Evolutionary conservation across 805 yeast genomes (phyloP), one percentile per base, ranked within the genome.

Genomic region (Cyberlindnera japonica): DNA sequence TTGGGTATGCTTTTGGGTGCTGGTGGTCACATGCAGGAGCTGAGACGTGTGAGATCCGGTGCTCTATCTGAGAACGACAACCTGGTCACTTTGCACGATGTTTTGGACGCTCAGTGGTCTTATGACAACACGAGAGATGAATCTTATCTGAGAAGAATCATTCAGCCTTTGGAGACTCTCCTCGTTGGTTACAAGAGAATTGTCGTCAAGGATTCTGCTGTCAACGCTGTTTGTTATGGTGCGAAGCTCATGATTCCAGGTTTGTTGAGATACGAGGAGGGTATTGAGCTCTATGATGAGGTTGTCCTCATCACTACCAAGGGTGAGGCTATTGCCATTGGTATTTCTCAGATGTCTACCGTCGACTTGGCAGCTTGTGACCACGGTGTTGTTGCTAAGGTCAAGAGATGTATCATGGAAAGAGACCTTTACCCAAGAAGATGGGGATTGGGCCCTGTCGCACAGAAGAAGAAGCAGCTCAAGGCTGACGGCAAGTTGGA

Each of bases 11-110:
- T 93, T 45, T 75, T 93, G 53, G 97, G 98, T 59, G 97, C 89
- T 54, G 99, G 99, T 66, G 99, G 98, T 55, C 99, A 93, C 72
- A 93, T 93, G 99, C 99, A 93, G 77, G 99, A 93, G 72, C 82
- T 93, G 59, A 88, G 99, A 72, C 90, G 99, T 76, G 99, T 93
- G 49, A 82, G 99, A 72, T 86, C 96, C 35, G 99, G 99, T 64
- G 97, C 98, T 44, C 63, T 93, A 62, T 74, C 81, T 58, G 99
- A 93, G 70, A 75, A 73, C 57, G 97, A 93, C 62, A 82, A 83
- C 67, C 71, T 93, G 73, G 96, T 93, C 44, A 90, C 99, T 47
- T 75, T 93, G 61, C 99, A 93, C 69, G 99, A 93, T 69, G 93
- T 93, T 39, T 72, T 93, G 68, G 99, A 93, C 65, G 99, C 99